Conservation (phyloP, 2,329 filamentous ascomycete species). For the Cladosporium sp. region DNA sequence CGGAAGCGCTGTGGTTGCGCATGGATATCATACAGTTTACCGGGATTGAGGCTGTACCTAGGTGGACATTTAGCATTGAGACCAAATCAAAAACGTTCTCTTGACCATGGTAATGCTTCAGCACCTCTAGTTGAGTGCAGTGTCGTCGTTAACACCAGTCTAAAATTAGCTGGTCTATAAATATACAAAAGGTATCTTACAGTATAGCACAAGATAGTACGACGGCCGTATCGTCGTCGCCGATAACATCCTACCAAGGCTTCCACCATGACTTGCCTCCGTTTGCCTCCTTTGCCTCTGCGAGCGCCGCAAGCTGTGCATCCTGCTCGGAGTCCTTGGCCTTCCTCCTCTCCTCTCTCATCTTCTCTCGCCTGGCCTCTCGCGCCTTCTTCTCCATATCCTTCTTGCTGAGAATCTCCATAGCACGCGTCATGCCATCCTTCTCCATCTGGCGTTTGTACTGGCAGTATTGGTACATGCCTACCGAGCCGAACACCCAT, state of each 20-base stretch:
- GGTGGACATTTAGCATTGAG: neutral
- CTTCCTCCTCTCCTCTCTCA: slow-evolving; percentile 43
- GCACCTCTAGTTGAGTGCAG: neutral
- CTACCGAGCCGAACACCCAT: slow-evolving; percentile 69
- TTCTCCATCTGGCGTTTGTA: slow-evolving; percentile 72
- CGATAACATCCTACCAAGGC: slow-evolving; percentile 33
- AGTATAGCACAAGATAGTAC: neutral
- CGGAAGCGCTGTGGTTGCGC: neutral
- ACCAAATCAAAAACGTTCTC: neutral
- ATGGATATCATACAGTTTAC: neutral
- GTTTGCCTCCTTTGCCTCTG: slow-evolving; percentile 26
- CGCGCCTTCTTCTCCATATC: slow-evolving; percentile 62
- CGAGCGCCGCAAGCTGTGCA: slow-evolving; percentile 36
- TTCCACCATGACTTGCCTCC: slow-evolving; percentile 39
- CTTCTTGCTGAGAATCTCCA: slow-evolving; percentile 77
- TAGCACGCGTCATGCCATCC: slow-evolving; percentile 79
- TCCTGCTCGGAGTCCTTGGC: slow-evolving; percentile 49
- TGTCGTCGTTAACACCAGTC: neutral
- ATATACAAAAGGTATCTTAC: slow-evolving; percentile 12
- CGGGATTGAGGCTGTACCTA: neutral
- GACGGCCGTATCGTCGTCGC: neutral
- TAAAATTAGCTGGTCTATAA: neutral
- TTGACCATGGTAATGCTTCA: neutral
- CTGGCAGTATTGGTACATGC: slow-evolving; percentile 83
- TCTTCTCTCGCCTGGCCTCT: slow-evolving; percentile 47